Evolutionary conservation across 495 filamentous ascomycete species (phyloP).

Genomic region (Talaromyces proteolyticus): DNA sequence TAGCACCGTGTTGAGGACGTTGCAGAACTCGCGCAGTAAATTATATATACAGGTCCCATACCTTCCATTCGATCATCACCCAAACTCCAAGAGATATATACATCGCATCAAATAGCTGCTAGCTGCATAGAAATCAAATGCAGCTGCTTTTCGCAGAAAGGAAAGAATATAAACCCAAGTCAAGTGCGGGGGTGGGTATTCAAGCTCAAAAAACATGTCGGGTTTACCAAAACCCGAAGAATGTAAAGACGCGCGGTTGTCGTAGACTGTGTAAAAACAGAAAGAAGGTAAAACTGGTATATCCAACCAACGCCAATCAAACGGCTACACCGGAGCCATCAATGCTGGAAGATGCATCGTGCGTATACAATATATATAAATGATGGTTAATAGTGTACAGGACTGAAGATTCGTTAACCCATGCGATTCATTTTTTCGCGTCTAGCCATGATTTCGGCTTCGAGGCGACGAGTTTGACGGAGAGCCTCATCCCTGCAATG

Average conservation of each 20-base stretch:
- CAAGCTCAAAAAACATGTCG: not conserved
- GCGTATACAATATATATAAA: not conserved
- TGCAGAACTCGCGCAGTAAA: too few relatives aligned
- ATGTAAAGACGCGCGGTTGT: not conserved
- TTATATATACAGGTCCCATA: too few relatives aligned
- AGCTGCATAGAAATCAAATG: not conserved
- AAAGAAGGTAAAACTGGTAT: not conserved
- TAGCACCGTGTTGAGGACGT: too few relatives aligned
- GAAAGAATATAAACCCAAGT: not conserved
- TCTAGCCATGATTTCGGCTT: conserved; percentile 56
- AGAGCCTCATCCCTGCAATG: conserved; percentile 72
- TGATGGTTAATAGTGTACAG: conserved; percentile 1
- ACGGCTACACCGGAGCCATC: not conserved
- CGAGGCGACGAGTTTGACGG: conserved; percentile 71
- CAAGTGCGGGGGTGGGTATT: not conserved
- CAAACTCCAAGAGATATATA: not conserved
- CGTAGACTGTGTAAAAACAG: too few relatives aligned
- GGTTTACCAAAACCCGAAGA: not conserved
- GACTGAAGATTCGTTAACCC: conserved; percentile 11
- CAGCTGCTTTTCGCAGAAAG: not conserved
- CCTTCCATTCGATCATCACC: too few relatives aligned
- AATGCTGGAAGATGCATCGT: not conserved
- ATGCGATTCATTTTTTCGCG: conserved; percentile 47
- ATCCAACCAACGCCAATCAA: not conserved
- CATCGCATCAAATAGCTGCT: not conserved